Conservation (phyloP, 2,329 filamentous ascomycete species). For the Aspergillus sojae region DNA sequence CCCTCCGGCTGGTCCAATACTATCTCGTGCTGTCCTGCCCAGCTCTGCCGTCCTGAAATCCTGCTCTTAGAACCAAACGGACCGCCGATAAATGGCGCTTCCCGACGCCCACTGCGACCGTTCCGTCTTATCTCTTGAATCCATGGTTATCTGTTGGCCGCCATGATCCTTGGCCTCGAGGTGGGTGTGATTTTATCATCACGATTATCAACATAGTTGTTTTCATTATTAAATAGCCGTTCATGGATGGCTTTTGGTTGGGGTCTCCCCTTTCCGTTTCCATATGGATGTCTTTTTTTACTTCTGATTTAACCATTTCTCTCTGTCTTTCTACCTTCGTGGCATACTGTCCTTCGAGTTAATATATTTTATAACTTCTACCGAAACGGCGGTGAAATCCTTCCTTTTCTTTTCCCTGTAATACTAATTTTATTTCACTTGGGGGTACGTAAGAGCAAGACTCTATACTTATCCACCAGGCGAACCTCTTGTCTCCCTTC, state of each 20-base stretch:
- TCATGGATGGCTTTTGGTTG: background rate
- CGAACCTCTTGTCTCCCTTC: background rate
- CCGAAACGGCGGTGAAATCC: slow-evolving; percentile 5
- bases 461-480: background rate
- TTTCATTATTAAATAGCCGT: background rate
- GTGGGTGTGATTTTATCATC: background rate
- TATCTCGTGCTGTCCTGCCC: slow-evolving; percentile 7
- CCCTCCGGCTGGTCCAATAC: slow-evolving; percentile 18
- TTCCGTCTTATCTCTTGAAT: background rate
- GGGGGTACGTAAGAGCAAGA: background rate
- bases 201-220: background rate
- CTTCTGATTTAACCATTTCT: background rate
- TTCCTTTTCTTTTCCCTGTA: background rate
- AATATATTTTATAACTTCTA: background rate
- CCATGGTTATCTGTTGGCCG: slow-evolving; percentile 1
- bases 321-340: background rate
- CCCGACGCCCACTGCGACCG: background rate
- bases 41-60: background rate
- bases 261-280: background rate
- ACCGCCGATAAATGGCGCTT: background rate
- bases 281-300: background rate
- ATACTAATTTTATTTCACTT: background rate
- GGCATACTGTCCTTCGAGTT: background rate
- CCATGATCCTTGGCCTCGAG: background rate
- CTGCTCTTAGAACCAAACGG: background rate